These are phyloP conservation scores for Hyphopichia buzzinii DNA, from an alignment of 1,139 yeast genomes.

Conservation along the genomic window DNA sequence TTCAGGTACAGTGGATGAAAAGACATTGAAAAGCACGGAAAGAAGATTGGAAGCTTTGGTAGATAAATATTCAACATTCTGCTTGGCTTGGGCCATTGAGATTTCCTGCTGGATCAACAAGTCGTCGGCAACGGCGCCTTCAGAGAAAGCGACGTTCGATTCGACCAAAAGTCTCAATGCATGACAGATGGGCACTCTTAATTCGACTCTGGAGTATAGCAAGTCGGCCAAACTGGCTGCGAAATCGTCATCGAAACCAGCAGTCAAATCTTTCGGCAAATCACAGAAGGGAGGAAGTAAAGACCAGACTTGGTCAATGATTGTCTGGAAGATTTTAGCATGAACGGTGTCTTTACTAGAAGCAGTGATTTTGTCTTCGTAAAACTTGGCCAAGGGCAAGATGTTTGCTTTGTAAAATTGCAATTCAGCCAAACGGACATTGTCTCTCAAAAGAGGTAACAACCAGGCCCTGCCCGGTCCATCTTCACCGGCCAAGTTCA, in stretches of 20 bases:
- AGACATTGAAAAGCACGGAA: constrained; percentile 87
- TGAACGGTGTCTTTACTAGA: constrained; percentile 58
- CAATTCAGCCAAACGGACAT: constrained; percentile 69
- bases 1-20: constrained; percentile 83
- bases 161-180: constrained; percentile 77
- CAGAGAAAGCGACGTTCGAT: constrained; percentile 63
- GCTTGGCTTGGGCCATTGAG: constrained; percentile 53
- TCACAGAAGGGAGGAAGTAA: constrained; percentile 87
- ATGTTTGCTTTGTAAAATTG: constrained; percentile 61
- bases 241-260: constrained; percentile 68
- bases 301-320: constrained; percentile 90
- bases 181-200: constrained; percentile 79
- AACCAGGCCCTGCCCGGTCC: constrained; percentile 90
- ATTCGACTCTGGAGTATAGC: constrained; percentile 70
- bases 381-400: constrained; percentile 65
- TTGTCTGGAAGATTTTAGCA: constrained; percentile 73
- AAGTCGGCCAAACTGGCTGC: constrained; percentile 75
- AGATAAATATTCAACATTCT: constrained; percentile 61
- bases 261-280: constrained; percentile 70
- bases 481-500: constrained; percentile 54
- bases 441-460: constrained; percentile 87
- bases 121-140: constrained; percentile 59
- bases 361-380: constrained; percentile 49
- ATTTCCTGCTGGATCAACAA: constrained; percentile 59
- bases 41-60: constrained; percentile 69